Conservation (phyloP, 2,329 filamentous ascomycete species). For the Chaetomiaceae sp. region DNA sequence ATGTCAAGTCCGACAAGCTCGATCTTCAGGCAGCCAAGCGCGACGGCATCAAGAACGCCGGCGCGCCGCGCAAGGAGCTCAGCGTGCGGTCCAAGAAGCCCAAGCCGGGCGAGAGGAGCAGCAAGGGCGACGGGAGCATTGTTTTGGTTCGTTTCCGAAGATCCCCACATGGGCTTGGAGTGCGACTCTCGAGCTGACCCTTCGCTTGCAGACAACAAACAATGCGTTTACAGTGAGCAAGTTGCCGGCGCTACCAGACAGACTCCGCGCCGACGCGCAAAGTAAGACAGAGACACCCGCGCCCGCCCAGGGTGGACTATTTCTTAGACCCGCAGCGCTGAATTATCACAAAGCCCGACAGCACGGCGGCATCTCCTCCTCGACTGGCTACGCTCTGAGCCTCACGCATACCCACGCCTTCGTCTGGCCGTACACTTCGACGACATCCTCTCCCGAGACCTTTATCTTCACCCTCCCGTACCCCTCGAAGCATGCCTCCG, state of each 20-base stretch:
- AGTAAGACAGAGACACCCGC: conserved; percentile 46
- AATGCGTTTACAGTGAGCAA: conserved; percentile 81
- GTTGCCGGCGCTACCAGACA: conserved; percentile 74
- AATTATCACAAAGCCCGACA: conserved; percentile 49
- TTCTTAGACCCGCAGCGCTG: conserved; percentile 19
- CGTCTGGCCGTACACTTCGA: conserved; percentile 82
- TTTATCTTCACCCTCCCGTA: conserved; percentile 77
- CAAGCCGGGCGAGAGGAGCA: conserved; percentile 56
- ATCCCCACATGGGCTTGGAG: not conserved
- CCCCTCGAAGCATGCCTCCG: conserved; percentile 58
- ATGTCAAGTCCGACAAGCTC: conserved; percentile 51
- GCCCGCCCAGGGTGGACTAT: not conserved
- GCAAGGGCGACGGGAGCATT: conserved; percentile 63
- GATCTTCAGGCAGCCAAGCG: conserved; percentile 41
- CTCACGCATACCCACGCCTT: conserved; percentile 78
- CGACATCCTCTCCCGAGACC: conserved; percentile 65
- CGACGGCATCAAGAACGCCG: conserved; percentile 42
- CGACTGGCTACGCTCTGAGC: conserved; percentile 69
- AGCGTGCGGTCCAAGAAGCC: conserved; percentile 58
- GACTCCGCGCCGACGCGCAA: conserved; percentile 60
- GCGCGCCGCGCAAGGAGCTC: conserved; percentile 43
- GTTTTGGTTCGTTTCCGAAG: conserved; percentile 51
- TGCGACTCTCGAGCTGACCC: conserved; percentile 19
- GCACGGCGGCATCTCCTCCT: conserved; percentile 61
- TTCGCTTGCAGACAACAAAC: conserved; percentile 63